phyloP scores from a whole-genome alignment of 805 yeast species.

The Starmera quercuum region DNA sequence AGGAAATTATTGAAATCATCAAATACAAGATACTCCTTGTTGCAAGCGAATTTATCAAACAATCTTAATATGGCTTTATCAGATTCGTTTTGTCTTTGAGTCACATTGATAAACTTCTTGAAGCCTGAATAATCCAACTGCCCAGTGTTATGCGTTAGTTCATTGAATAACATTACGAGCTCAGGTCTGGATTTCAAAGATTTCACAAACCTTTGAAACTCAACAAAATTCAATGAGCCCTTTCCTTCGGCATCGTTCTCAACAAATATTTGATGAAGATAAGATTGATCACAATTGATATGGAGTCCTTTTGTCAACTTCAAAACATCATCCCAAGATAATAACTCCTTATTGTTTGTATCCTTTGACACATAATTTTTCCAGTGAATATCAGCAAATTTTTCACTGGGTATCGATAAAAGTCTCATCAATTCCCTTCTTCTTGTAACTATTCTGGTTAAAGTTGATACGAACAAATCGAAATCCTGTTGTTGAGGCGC shows the following conservation, averaged over 20 bases:
- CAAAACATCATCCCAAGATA: constrained; percentile 61
- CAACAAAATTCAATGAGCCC: constrained; percentile 55
- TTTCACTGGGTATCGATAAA: constrained; percentile 53
- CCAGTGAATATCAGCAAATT: constrained; percentile 63
- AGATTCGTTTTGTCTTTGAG: constrained; percentile 39
- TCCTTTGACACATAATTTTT: constrained; percentile 35
- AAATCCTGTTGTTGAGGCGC: constrained; percentile 47
- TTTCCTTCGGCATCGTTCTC: constrained; percentile 42
- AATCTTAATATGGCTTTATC: constrained; percentile 22
- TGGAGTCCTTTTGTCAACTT: constrained; percentile 61
- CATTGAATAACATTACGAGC: constrained; percentile 40
- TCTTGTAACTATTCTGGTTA: constrained; percentile 46
- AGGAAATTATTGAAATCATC: constrained; percentile 21
- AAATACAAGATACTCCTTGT: constrained; percentile 4
- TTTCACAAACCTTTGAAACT: constrained; percentile 70
- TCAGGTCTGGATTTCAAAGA: constrained; percentile 62
- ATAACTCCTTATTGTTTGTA: constrained; percentile 24
- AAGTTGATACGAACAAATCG: constrained; percentile 45
- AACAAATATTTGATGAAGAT: constrained; percentile 43
- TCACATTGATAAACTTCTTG: constrained; percentile 32
- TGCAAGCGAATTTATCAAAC: constrained; percentile 29
- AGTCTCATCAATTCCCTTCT: constrained; percentile 58
- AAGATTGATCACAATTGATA: constrained; percentile 55
- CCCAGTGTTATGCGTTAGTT: constrained; percentile 16
- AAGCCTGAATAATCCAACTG: constrained; percentile 26